Evolutionary conservation across 257 asterid species (phyloP).

Genomic region (Forsythia viridissima): DNA sequence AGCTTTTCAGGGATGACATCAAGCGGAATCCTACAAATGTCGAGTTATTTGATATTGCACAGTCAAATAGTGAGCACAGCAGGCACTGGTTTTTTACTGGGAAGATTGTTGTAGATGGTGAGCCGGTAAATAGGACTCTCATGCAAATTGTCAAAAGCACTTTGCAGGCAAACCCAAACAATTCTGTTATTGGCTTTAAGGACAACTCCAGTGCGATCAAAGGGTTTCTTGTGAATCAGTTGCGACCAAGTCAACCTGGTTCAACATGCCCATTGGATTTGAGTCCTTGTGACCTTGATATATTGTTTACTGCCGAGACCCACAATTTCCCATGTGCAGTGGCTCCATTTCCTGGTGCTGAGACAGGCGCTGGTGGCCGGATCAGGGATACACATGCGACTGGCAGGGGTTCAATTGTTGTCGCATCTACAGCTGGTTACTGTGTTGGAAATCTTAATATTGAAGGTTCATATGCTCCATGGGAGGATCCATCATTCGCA

Average conservation of each 20-base stretch:
- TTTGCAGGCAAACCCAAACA: constrained; percentile 74
- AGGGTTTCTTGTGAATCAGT: constrained; percentile 72
- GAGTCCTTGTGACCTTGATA: constrained; percentile 57
- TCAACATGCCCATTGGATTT: constrained; percentile 59
- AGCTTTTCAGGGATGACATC: constrained; percentile 82
- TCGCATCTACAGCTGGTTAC: constrained; percentile 91
- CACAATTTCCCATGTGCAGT: constrained; percentile 98
- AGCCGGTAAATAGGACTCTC: constrained; percentile 64
- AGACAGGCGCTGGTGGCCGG: constrained; percentile 97
- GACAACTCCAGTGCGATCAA: constrained; percentile 93
- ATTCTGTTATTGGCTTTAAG: constrained; percentile 93
- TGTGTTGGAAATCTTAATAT: constrained; percentile 91
- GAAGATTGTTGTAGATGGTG: constrained; percentile 74
- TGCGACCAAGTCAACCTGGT: constrained; percentile 74
- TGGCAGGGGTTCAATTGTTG: constrained; percentile 87
- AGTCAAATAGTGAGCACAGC: constrained; percentile 97
- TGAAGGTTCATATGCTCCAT: constrained; percentile 86
- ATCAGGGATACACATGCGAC: constrained; percentile 97
- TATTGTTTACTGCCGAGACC: constrained; percentile 91
- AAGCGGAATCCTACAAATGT: constrained; percentile 87
- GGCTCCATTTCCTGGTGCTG: constrained; percentile 99
- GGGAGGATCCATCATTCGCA: constrained; percentile 83
- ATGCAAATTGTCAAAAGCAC: constrained; percentile 93
- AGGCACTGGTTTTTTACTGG: constrained; percentile 97
- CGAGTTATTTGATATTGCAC: constrained; percentile 91